These are phyloP conservation scores for Telfairia occidentalis DNA, from an alignment of 331 rosid species.

Conservation along the genomic window DNA sequence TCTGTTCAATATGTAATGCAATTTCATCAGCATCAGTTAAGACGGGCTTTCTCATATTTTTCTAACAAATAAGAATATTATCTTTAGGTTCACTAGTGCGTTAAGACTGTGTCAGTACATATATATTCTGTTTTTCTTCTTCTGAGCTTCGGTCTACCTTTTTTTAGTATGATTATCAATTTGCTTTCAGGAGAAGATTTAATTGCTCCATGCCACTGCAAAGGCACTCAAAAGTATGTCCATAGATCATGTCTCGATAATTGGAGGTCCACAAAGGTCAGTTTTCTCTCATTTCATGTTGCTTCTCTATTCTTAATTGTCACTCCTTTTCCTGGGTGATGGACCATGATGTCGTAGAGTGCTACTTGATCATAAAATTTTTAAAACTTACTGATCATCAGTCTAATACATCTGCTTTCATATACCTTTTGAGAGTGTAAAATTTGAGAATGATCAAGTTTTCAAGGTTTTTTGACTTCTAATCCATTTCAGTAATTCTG, in stretches of 20 bases:
- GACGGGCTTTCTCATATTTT: neutral
- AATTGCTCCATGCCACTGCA: conserved; percentile 97
- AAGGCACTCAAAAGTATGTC: conserved; percentile 93
- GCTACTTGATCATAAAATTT: neutral
- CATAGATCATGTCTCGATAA: conserved; percentile 95
- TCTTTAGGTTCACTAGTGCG: neutral
- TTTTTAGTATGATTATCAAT: neutral
- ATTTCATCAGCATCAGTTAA: conserved; percentile 14
- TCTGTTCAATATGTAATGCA: conserved; percentile 13
- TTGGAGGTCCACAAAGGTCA: conserved; percentile 97
- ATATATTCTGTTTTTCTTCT: neutral
- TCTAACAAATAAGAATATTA: neutral
- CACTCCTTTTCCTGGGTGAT: neutral
- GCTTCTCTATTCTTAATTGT: neutral
- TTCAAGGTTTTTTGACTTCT: conserved; percentile 11
- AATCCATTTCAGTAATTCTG: conserved; percentile 16
- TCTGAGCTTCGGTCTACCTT: neutral
- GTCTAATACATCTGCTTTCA: conserved; percentile 1
- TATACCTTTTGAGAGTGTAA: neutral
- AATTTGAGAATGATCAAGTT: neutral
- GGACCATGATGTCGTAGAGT: neutral
- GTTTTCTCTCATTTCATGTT: neutral
- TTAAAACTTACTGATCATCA: neutral
- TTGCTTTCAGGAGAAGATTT: conserved; percentile 68
- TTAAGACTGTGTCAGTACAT: neutral